Evolutionary conservation across 305 asterid genomes (phyloP).

Genomic region (Solanum hybrid): DNA sequence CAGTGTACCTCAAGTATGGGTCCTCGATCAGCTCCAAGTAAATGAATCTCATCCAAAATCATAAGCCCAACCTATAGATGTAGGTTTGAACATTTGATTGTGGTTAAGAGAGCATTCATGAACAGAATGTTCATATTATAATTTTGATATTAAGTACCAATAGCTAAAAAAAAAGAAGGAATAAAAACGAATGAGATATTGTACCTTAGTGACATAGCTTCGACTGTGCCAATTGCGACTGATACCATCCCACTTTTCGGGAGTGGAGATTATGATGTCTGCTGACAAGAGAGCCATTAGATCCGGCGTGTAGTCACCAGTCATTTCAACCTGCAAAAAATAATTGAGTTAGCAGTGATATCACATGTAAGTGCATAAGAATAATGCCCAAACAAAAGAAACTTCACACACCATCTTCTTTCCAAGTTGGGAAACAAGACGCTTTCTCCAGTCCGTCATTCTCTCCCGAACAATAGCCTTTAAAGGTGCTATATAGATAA

Average conservation of each 20-base stretch:
- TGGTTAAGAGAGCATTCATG: not conserved
- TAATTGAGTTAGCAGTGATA: constrained; percentile 21
- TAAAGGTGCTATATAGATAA: constrained; percentile 89
- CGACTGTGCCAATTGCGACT: constrained; percentile 98
- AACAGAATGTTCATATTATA: not conserved
- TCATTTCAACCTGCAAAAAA: constrained; percentile 83
- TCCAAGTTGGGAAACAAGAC: constrained; percentile 82
- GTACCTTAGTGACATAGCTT: constrained; percentile 86
- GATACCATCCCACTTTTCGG: constrained; percentile 99
- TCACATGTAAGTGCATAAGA: constrained; percentile 7
- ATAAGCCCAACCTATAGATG: constrained; percentile 78
- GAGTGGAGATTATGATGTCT: constrained; percentile 91
- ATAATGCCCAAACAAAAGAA: not conserved
- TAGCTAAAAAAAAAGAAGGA: constrained; percentile 1
- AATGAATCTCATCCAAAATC: constrained; percentile 97
- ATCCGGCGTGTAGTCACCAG: constrained; percentile 98
- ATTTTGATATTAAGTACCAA: not conserved
- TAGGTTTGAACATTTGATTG: constrained; percentile 3
- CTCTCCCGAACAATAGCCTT: constrained; percentile 99
- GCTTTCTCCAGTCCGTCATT: constrained; percentile 96
- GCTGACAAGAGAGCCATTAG: constrained; percentile 73
- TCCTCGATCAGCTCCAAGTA: constrained; percentile 99
- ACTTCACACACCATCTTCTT: constrained; percentile 65
- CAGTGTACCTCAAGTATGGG: constrained; percentile 86
- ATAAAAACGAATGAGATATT: not conserved